Conservation (phyloP, 345 rosid species). For the Cardamine chenopodiifolia region DNA sequence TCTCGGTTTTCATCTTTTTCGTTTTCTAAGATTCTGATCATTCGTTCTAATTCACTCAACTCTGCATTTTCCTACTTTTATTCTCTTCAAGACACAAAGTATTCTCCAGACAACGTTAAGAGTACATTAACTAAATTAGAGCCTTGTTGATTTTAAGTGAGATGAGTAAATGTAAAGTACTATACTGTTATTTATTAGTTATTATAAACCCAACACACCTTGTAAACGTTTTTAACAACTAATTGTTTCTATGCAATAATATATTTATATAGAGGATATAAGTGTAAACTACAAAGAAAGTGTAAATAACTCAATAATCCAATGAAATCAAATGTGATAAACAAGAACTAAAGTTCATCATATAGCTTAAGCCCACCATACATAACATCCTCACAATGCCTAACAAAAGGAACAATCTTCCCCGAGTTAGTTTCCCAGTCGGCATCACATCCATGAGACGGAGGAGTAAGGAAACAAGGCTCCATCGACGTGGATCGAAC, state of each 20-base stretch:
- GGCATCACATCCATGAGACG: slow-evolving; percentile 44
- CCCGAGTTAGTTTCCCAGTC: slow-evolving; percentile 35
- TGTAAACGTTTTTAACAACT: neutral
- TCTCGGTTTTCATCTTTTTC: too few species aligned
- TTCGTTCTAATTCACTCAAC: too few species aligned
- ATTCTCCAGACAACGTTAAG: too few species aligned
- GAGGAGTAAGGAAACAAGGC: slow-evolving; percentile 53
- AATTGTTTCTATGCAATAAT: neutral
- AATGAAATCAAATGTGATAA: slow-evolving; percentile 2
- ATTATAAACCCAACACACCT: neutral
- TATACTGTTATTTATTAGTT: neutral
- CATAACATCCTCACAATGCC: slow-evolving; percentile 45
- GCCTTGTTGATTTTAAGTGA: neutral
- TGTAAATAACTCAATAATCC: neutral
- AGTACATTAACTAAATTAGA: neutral
- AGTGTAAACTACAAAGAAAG: slow-evolving; percentile 4
- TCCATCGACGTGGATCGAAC: slow-evolving; percentile 42
- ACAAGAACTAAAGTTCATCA: slow-evolving; percentile 24
- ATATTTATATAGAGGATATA: neutral
- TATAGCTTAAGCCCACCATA: slow-evolving; percentile 44
- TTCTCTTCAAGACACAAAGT: too few species aligned
- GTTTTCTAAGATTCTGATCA: too few species aligned
- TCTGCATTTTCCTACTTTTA: too few species aligned
- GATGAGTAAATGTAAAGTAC: neutral
- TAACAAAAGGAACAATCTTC: slow-evolving; percentile 39